These are phyloP conservation scores for Saturnispora silvae DNA, from an alignment of 805 yeast species.

Conservation along the genomic window DNA sequence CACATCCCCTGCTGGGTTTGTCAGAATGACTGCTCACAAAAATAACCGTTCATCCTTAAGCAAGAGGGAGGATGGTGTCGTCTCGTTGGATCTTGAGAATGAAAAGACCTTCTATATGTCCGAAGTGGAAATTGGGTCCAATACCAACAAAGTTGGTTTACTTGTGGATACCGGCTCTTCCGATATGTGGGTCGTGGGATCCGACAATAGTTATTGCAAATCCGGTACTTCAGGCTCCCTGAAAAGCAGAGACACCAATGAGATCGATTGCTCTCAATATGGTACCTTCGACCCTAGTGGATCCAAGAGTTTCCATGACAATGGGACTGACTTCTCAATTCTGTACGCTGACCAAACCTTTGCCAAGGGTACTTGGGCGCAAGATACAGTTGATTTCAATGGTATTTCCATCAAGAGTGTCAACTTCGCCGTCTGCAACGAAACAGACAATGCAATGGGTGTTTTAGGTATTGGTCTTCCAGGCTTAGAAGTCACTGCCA, in stretches of 20 bases:
- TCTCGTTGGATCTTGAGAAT: conserved; percentile 28
- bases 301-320: conserved; percentile 31
- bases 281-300: conserved; percentile 38
- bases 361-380: conserved; percentile 48
- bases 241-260: conserved; percentile 4
- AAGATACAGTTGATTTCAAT: conserved; percentile 48
- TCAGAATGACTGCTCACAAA: neutral
- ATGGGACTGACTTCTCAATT: conserved; percentile 33
- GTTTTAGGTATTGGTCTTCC: conserved; percentile 67
- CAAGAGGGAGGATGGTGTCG: conserved; percentile 21
- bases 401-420: conserved; percentile 37
- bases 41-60: neutral
- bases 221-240: conserved; percentile 11
- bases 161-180: conserved; percentile 71
- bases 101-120: conserved; percentile 36
- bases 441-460: conserved; percentile 53
- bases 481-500: conserved; percentile 52
- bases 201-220: conserved; percentile 37
- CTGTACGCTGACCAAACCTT: conserved; percentile 38
- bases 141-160: conserved; percentile 42
- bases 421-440: conserved; percentile 66
- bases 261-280: conserved; percentile 31
- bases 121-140: conserved; percentile 43
- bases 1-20: neutral
- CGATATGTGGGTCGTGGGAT: conserved; percentile 54